Base-by-base conservation (phyloP, 768 basidiomycete genomes). In the Leccinum subgranulosum region DNA sequence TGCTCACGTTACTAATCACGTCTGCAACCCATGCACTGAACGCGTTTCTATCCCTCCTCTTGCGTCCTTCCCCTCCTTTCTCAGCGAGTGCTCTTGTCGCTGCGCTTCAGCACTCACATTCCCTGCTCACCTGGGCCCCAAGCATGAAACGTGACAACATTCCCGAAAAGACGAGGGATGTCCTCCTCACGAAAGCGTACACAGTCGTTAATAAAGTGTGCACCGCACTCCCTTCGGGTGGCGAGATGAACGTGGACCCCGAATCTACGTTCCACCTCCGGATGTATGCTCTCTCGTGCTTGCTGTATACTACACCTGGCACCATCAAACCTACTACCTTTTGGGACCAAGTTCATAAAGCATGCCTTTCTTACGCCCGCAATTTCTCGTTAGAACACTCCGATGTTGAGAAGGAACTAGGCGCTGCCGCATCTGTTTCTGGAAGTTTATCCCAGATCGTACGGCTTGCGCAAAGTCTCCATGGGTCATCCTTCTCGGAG, bases 321-420 rank as follows among this genome's bases (percentile, higher is more conserved):
- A 80, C 36, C 63, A 60, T 79, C 27, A 77, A 81, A 49, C 71
- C 84, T 3, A 74, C 74, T 49, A 79, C 78, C 0, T 87, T 91
- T 67, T 90, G 90, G 90, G 84, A 87, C 49, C 90, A 92, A 64
- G 77, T 72, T 68, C 27, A 75, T 76, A 56, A 84, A 81, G 60
- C 82, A 76, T 65, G 75, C 76, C 21, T 75, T 67, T 14, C 68
- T 77, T n/a, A 53, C 33, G 59, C 66, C 55, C 65, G 53, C 1
- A 64, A 69, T 0, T 60, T 66, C 12, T 62, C 57, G 10, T 61
- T 58, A 0, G 71, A 53, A 43, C 49, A 36, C 1, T 1, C 55
- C 4, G 58, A 56, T 4, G 63, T 57, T 28, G 65, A 79, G 52
- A 69, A 71, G 31, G 74, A 74, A 45, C 21, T 21, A 12, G 39